phyloP scores from a whole-genome alignment of 2,329 filamentous ascomycete species.

The Cladophialophora exuberans region DNA sequence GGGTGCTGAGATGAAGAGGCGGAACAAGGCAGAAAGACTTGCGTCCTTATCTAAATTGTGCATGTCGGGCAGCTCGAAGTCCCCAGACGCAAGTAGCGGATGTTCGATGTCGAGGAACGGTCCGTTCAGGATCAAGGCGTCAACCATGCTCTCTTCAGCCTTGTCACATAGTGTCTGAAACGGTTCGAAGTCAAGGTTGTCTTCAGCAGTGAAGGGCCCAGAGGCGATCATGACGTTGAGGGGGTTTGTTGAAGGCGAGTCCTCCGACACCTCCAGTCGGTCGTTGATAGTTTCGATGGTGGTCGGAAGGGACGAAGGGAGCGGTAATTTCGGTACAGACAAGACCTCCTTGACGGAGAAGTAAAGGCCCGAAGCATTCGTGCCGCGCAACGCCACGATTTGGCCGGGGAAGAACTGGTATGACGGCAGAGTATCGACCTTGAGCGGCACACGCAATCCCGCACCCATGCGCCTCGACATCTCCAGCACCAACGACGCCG shows the following conservation, averaged over 20 bases:
- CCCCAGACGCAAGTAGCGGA: slow-evolving; percentile 78
- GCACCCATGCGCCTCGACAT: slow-evolving; percentile 82
- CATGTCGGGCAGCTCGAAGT: slow-evolving; percentile 71
- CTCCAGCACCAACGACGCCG: slow-evolving; percentile 83
- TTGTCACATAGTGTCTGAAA: slow-evolving; percentile 78
- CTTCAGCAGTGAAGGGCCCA: slow-evolving; percentile 89
- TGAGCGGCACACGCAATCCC: slow-evolving; percentile 78
- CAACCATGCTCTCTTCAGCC: slow-evolving; percentile 73
- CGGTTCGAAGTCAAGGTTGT: slow-evolving; percentile 88
- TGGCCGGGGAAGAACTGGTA: slow-evolving; percentile 94
- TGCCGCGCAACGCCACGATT: slow-evolving; percentile 83
- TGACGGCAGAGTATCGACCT: slow-evolving; percentile 67
- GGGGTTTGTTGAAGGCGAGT: slow-evolving; percentile 62
- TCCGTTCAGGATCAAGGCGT: slow-evolving; percentile 77
- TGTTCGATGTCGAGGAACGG: slow-evolving; percentile 94
- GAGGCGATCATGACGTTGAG: slow-evolving; percentile 77
- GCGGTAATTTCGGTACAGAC: slow-evolving; percentile 72
- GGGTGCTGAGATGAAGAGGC: slow-evolving; percentile 73
- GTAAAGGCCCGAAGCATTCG: slow-evolving; percentile 81
- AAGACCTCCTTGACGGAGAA: slow-evolving; percentile 81
- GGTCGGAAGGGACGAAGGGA: slow-evolving; percentile 69
- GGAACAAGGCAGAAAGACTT: slow-evolving; percentile 82
- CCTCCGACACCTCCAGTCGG: slow-evolving; percentile 66
- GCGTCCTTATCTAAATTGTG: slow-evolving; percentile 70
- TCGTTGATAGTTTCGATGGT: slow-evolving; percentile 71